phyloP scores from a whole-genome alignment of 164 flowering plant genomes.

The Chloranthus sessilifolius region DNA sequence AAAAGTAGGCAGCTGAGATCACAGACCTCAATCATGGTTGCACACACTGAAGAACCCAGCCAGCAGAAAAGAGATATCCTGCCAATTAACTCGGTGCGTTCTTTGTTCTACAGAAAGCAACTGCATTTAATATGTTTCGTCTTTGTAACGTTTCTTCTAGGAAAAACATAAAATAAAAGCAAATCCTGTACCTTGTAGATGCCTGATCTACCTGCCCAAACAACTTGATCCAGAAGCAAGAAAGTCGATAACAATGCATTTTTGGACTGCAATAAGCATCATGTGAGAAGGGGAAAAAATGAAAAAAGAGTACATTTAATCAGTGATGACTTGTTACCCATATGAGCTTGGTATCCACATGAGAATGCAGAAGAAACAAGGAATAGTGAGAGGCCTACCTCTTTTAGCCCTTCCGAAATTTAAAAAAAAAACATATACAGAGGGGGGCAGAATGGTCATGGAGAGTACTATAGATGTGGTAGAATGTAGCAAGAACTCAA shows the following conservation, averaged over 20 bases:
- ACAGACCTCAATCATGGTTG: slow-evolving; percentile 79
- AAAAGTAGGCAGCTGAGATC: background rate
- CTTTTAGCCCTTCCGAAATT: background rate
- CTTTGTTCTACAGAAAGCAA: slow-evolving; percentile 58
- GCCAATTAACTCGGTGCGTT: slow-evolving; percentile 77
- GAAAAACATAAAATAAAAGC: background rate
- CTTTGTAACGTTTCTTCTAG: background rate
- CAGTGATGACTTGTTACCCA: background rate
- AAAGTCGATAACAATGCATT: slow-evolving; percentile 85
- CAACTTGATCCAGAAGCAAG: slow-evolving; percentile 90
- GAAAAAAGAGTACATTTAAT: background rate
- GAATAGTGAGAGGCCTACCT: background rate
- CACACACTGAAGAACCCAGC: slow-evolving; percentile 85
- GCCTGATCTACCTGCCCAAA: slow-evolving; percentile 90
- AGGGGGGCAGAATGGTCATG: background rate
- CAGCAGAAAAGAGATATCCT: slow-evolving; percentile 92
- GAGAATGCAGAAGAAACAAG: background rate
- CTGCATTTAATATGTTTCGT: background rate
- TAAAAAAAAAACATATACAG: background rate
- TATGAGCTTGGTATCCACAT: background rate
- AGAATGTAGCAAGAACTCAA: too few relatives aligned
- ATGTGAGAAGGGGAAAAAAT: background rate
- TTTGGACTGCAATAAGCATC: slow-evolving; percentile 56
- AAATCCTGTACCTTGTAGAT: slow-evolving; percentile 62
- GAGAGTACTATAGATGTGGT: too few relatives aligned